Evolutionary conservation across 768 basidiomycete species (phyloP), one percentile per base, ranked within the genome.

Genomic region (Tricholoma flavovirens): DNA sequence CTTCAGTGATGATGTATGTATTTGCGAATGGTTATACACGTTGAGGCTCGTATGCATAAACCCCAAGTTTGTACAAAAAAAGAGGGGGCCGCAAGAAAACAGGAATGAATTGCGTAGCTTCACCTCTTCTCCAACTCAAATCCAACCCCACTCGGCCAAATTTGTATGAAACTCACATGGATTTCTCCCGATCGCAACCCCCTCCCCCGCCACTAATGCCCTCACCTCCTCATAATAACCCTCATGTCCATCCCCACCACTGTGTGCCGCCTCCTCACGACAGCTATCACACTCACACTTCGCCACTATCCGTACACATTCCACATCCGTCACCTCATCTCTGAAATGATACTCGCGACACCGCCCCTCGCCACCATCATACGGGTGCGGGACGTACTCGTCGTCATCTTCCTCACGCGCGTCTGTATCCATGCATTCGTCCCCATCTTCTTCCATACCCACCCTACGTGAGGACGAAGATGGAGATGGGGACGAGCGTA

Each of bases 361-460:
- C 4, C 82, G 74, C 1, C 90, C 91, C 60, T 82, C 74, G 2
- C 85, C 86, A 1, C 48, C 48, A 0, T 56, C 62, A 53, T 78
- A 80, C 21, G 79, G 81, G 64, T 88, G 86, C 6, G 90, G 90
- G 54, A 84, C 82, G 60, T 79, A 79, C 55, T 80, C 83, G 56
- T 89, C 87, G 53, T 77, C 78, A 46, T 65, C 67, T 29, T 80
- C 79, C 46, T 58, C 59, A 30, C 21, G 26, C 24, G 21, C 12
- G 24, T 26, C 24, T 26, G 26, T 36, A 52, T 52, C 54, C 3
- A 53, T 29, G 6, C 21, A 11, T 30, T 77, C 78, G 49, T 65
- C 67, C 1, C 70, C 68, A 26, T 79, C 79, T 45, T 58, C 60
- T 33, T 10, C 26, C 42, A 26, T 19, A 45, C 22, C 42, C 53